A percentile compares a stretch with the other conserved stretches of the same genome.
Conservation (phyloP, 2,329 filamentous ascomycete species). For the Exophiala alcalophila region DNA sequence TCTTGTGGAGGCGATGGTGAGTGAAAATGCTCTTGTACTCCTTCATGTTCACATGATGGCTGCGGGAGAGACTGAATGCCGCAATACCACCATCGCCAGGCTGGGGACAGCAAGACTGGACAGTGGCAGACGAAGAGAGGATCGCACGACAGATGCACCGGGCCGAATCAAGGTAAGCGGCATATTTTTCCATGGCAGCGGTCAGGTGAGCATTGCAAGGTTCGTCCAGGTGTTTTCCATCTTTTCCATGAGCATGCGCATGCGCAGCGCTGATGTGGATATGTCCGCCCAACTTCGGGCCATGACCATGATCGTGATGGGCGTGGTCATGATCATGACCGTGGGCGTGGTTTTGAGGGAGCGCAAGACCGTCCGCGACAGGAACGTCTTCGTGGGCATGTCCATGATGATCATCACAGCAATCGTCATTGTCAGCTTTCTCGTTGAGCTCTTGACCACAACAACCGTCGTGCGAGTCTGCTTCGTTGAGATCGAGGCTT, state of each 20-base stretch:
- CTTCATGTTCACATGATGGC: constrained; percentile 13
- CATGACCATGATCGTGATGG: constrained; percentile 1
- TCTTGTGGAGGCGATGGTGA: constrained; percentile 6
- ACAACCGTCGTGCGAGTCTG: neutral
- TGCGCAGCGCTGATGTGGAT: constrained; percentile 10
- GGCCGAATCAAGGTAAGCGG: constrained; percentile 31
- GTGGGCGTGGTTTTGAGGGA: no score
- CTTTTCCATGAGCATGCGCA: constrained; percentile 24
- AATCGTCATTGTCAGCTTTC: neutral
- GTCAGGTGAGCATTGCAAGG: constrained; percentile 30
- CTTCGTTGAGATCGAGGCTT: constrained; percentile 1
- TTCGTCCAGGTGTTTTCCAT: constrained; percentile 21
- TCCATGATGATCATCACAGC: neutral
- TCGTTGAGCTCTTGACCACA: no score
- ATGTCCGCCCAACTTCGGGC: neutral
- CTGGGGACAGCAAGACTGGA: constrained; percentile 7
- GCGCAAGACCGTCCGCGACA: constrained; percentile 25
- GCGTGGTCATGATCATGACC: neutral
- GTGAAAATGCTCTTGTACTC: constrained; percentile 7
- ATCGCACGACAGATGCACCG: constrained; percentile 32
- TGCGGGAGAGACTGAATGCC: constrained; percentile 5
- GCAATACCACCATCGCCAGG: neutral
- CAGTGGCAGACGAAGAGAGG: constrained; percentile 15
- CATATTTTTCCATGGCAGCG: constrained; percentile 31
- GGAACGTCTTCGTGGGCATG: neutral